Percentiles rank a stretch among this genome's conserved stretches.
Conservation (phyloP, 495 filamentous ascomycete genomes). For the Lophiotrema nucula region DNA sequence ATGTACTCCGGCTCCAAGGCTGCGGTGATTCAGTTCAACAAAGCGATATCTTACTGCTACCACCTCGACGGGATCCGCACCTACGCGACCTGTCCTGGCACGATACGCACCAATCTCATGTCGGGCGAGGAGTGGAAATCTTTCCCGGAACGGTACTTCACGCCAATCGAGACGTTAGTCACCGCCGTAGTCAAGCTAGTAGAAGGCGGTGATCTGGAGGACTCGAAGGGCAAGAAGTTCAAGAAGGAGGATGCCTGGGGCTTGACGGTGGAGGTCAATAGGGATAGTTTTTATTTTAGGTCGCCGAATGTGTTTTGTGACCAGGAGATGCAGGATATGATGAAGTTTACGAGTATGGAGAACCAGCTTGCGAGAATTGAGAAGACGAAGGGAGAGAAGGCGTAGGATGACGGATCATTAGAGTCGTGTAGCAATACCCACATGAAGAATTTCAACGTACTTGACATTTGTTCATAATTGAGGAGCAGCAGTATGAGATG, state of each 20-base stretch:
- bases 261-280: constrained; percentile 35
- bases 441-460: no score
- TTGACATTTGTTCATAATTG: no score
- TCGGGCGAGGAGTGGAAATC: constrained; percentile 29
- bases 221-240: constrained; percentile 22
- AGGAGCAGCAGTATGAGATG: no score
- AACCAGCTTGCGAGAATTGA: constrained; percentile 27
- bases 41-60: constrained; percentile 29
- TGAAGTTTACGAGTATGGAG: constrained; percentile 36
- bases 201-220: constrained; percentile 30
- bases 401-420: neutral
- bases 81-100: constrained; percentile 37
- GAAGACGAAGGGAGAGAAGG: constrained; percentile 22
- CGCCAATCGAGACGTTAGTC: constrained; percentile 36
- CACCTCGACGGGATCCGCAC: constrained; percentile 33
- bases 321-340: constrained; percentile 34
- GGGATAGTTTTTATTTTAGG: constrained; percentile 35
- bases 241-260: constrained; percentile 21
- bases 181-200: constrained; percentile 33
- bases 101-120: constrained; percentile 37
- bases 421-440: no score
- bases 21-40: constrained; percentile 35
- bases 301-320: constrained; percentile 30
- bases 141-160: constrained; percentile 35
- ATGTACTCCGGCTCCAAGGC: constrained; percentile 38